These are phyloP conservation scores for Fusarium beomiforme DNA, from an alignment of 2,329 filamentous ascomycete genomes.

Conservation along the genomic window DNA sequence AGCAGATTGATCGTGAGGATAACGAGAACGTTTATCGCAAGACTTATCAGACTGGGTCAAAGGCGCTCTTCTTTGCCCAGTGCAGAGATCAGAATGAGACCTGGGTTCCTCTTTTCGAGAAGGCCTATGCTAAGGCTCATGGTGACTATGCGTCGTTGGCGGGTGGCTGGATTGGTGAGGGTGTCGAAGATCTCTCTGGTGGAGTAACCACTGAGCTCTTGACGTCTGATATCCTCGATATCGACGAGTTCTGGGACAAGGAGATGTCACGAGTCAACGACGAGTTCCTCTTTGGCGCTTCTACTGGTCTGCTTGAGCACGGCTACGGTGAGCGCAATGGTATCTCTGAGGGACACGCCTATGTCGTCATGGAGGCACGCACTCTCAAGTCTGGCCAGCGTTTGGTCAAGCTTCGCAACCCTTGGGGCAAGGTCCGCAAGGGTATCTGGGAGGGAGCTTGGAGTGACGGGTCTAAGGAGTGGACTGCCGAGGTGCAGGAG, in stretches of 20 bases:
- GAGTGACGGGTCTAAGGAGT: constrained; percentile 70
- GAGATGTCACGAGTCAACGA: constrained; percentile 83
- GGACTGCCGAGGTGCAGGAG: constrained; percentile 66
- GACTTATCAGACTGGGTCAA: constrained; percentile 78
- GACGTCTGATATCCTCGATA: constrained; percentile 77
- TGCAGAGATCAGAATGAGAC: constrained; percentile 82
- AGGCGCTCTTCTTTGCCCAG: constrained; percentile 81
- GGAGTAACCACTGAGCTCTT: constrained; percentile 77
- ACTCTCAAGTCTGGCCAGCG: constrained; percentile 62
- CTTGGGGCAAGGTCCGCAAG: constrained; percentile 68
- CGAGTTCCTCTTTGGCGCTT: constrained; percentile 81
- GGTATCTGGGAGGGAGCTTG: constrained; percentile 69
- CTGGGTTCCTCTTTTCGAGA: constrained; percentile 83
- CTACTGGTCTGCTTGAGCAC: constrained; percentile 69
- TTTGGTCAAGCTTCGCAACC: constrained; percentile 68
- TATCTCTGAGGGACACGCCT: constrained; percentile 68
- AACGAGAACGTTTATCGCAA: constrained; percentile 76
- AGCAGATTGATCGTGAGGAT: constrained; percentile 79
- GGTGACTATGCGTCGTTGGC: constrained; percentile 78
- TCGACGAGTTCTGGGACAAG: constrained; percentile 84
- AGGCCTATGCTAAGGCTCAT: constrained; percentile 86
- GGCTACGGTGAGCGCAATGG: constrained; percentile 70
- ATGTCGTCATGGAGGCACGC: constrained; percentile 68
- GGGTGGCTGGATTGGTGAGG: constrained; percentile 75
- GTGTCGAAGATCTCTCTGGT: constrained; percentile 69